Evolutionary conservation across 2,329 filamentous ascomycete species (phyloP).

Genomic region (Paecilomyces dactylethromorphus): DNA sequence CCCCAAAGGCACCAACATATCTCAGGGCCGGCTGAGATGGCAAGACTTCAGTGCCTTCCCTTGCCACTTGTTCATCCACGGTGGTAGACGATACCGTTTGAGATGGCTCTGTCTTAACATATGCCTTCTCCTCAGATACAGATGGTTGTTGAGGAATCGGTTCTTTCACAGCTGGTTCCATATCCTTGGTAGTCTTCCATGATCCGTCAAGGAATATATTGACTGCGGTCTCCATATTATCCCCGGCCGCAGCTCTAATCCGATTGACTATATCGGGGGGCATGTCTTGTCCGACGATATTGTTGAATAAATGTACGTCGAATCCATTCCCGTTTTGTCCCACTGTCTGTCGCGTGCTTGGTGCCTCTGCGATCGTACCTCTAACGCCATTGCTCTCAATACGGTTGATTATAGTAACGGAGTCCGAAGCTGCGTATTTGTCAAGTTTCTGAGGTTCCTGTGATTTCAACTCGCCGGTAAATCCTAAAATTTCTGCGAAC

Average conservation of each 20-base stretch:
- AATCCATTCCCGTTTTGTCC: slow-evolving; percentile 33
- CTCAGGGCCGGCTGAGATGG: slow-evolving; percentile 46
- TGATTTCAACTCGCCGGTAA: neutral
- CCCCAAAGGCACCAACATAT: slow-evolving; percentile 89
- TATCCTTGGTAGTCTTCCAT: slow-evolving; percentile 39
- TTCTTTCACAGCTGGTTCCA: slow-evolving; percentile 6
- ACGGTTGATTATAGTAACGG: neutral
- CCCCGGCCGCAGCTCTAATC: slow-evolving; percentile 44
- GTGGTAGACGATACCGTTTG: slow-evolving; percentile 5
- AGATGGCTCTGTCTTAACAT: neutral
- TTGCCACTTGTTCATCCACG: slow-evolving; percentile 1
- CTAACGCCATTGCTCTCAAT: neutral
- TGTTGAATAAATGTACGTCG: slow-evolving; percentile 49
- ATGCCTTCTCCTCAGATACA: neutral
- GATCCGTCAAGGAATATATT: slow-evolving; percentile 61
- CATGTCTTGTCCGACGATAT: slow-evolving; percentile 51
- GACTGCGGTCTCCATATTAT: slow-evolving; percentile 54
- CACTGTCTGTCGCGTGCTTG: neutral
- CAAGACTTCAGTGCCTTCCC: slow-evolving; percentile 8
- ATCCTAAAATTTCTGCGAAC: neutral
- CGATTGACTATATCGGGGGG: slow-evolving; percentile 37
- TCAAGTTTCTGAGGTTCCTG: neutral
- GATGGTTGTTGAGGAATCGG: slow-evolving; percentile 5
- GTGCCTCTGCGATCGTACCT: neutral
- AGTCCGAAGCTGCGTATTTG: neutral